Percentiles rank a stretch among this genome's conserved stretches.
These are phyloP conservation scores for Phoma sp. DNA, from an alignment of 2,329 filamentous ascomycete genomes.

Conservation along the genomic window DNA sequence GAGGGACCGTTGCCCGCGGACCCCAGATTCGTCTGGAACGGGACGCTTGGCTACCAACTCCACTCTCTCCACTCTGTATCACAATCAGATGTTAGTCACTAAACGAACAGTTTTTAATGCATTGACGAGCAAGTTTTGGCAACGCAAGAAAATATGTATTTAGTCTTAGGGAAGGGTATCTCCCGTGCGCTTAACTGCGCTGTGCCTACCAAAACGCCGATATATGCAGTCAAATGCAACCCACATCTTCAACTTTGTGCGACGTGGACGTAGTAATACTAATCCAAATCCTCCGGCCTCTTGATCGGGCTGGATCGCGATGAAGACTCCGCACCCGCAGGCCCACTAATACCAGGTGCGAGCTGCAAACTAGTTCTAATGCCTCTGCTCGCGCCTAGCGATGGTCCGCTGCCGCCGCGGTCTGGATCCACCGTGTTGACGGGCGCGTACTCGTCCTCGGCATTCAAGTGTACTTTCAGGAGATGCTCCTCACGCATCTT, in stretches of 20 bases:
- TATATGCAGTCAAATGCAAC: constrained; percentile 24
- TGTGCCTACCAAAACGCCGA: constrained; percentile 16
- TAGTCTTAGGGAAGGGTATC: constrained; percentile 12
- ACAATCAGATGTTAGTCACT: too few relatives aligned
- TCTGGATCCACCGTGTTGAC: constrained; percentile 44
- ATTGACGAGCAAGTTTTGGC: too few relatives aligned
- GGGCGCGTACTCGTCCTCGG: constrained; percentile 49
- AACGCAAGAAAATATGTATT: constrained; percentile 12
- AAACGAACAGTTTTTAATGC: too few relatives aligned
- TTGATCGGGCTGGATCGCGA: constrained; percentile 52
- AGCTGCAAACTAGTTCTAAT: constrained; percentile 50
- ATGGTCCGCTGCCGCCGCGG: constrained; percentile 19
- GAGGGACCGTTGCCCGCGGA: background rate
- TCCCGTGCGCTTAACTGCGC: constrained; percentile 10
- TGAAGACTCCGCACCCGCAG: constrained; percentile 32
- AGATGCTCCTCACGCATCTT: constrained; percentile 84
- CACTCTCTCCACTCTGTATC: background rate
- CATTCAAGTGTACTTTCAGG: constrained; percentile 54
- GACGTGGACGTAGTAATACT: constrained; percentile 7
- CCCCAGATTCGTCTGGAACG: background rate
- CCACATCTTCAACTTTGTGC: constrained; percentile 2
- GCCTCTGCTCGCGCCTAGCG: constrained; percentile 29
- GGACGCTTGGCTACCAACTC: background rate
- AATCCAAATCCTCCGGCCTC: constrained; percentile 56
- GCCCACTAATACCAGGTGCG: constrained; percentile 32